Conservation (phyloP, 768 basidiomycete genomes). For the Cystofilobasidium capitatum region DNA sequence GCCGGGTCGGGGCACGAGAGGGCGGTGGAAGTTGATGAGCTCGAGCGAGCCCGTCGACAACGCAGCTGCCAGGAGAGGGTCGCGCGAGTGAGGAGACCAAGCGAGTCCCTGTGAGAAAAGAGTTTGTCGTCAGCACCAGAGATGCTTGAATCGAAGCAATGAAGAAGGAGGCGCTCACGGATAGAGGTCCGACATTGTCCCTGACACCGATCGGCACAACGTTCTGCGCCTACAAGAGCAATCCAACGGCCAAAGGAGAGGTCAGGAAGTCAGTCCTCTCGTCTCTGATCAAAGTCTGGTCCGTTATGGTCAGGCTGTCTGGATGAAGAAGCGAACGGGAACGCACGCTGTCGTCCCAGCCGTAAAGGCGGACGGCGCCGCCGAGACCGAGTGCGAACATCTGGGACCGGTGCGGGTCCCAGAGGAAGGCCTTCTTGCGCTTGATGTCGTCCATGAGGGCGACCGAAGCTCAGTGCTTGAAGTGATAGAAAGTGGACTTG, state of each 20-base stretch:
- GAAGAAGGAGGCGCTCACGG: neutral
- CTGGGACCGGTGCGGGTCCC: conserved; percentile 17
- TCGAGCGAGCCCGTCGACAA: neutral
- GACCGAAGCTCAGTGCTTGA: neutral
- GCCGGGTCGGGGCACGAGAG: neutral
- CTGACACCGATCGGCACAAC: conserved; percentile 10
- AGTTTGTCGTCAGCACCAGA: neutral
- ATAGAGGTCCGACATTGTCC: conserved; percentile 3
- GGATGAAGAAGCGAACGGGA: no score
- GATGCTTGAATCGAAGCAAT: neutral
- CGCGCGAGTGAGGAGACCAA: conserved; percentile 14
- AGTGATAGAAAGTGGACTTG: neutral
- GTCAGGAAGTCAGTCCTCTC: neutral
- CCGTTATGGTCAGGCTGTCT: neutral
- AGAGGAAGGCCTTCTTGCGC: conserved; percentile 10
- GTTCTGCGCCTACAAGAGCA: neutral
- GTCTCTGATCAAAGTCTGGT: no score
- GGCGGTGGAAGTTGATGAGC: conserved; percentile 15
- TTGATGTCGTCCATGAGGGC: conserved; percentile 11
- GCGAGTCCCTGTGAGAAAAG: conserved; percentile 8
- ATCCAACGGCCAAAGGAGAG: neutral
- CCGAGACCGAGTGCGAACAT: conserved; percentile 10
- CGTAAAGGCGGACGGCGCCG: conserved; percentile 14
- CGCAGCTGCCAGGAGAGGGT: conserved; percentile 14
- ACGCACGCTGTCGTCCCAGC: conserved; percentile 19